phyloP scores from a whole-genome alignment of 768 basidiomycete species.

The Rossbeevera mucosa region DNA sequence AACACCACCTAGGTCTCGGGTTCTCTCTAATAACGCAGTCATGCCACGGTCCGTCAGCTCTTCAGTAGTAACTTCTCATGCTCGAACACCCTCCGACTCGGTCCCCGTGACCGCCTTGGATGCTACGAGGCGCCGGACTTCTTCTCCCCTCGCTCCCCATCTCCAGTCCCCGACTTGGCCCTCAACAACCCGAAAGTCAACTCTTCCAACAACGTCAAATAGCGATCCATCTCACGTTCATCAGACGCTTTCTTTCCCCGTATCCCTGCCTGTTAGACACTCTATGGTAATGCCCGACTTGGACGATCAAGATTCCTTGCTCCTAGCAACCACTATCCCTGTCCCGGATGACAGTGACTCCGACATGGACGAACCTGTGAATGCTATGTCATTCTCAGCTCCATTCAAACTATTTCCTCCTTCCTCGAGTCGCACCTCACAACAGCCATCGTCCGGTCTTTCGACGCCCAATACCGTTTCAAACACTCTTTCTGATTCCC shows the following conservation, averaged over 20 bases:
- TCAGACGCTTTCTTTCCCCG: slow-evolving; percentile 4
- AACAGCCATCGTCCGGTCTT: slow-evolving; percentile 45
- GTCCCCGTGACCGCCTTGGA: slow-evolving; percentile 18
- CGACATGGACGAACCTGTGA: slow-evolving; percentile 51
- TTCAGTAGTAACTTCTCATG: slow-evolving; percentile 32
- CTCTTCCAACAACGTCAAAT: slow-evolving; percentile 35
- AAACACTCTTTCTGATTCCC: slow-evolving; percentile 57
- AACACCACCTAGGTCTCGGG: slow-evolving; percentile 38
- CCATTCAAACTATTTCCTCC: slow-evolving; percentile 52
- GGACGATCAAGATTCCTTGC: slow-evolving; percentile 54
- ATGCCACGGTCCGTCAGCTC: slow-evolving; percentile 44
- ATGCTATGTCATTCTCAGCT: slow-evolving; percentile 69
- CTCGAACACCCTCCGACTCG: slow-evolving; percentile 44
- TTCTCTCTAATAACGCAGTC: slow-evolving; percentile 34
- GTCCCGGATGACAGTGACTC: slow-evolving; percentile 72
- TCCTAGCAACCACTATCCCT: slow-evolving; percentile 70
- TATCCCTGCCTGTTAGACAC: slow-evolving; percentile 38
- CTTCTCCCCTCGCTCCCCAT: slow-evolving; percentile 42
- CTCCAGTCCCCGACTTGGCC: slow-evolving; percentile 30
- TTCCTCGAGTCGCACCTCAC: slow-evolving; percentile 36
- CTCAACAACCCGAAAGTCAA: slow-evolving; percentile 37
- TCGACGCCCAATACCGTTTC: slow-evolving; percentile 49
- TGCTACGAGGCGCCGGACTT: slow-evolving; percentile 40
- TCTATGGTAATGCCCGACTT: slow-evolving; percentile 42
- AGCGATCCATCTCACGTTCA: slow-evolving; percentile 25